Percentiles rank a stretch among this genome's conserved stretches.
These are phyloP conservation scores for Aspergillus luchuensis DNA, from an alignment of 2,329 filamentous ascomycete genomes.

Conservation along the genomic window DNA sequence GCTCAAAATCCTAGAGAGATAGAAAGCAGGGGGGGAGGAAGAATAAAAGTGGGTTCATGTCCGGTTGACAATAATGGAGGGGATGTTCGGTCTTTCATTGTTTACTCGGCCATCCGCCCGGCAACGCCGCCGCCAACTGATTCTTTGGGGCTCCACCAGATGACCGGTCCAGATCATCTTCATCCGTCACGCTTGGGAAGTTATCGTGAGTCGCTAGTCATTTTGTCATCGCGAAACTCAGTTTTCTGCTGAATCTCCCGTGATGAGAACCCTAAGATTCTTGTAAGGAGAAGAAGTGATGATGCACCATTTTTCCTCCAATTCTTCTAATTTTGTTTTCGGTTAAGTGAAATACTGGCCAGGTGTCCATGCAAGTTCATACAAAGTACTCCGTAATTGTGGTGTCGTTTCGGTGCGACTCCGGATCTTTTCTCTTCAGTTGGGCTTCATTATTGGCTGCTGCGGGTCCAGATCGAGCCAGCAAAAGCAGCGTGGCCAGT, in stretches of 20 bases:
- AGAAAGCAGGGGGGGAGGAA: not conserved
- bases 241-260: not conserved
- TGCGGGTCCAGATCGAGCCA: too few relatives aligned
- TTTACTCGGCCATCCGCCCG: constrained; percentile 10
- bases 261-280: too few relatives aligned
- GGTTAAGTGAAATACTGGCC: too few relatives aligned
- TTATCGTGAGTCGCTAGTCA: not conserved
- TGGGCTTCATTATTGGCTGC: too few relatives aligned
- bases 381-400: too few relatives aligned
- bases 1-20: not conserved
- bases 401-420: too few relatives aligned
- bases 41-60: not conserved
- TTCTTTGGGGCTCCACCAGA: not conserved
- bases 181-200: not conserved
- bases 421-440: too few relatives aligned
- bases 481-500: not conserved
- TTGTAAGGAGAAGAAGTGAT: too few relatives aligned
- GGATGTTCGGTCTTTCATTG: not conserved
- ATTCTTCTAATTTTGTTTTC: too few relatives aligned
- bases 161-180: constrained; percentile 1
- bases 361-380: too few relatives aligned
- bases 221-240: not conserved
- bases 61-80: not conserved
- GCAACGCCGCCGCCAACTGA: constrained; percentile 5
- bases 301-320: too few relatives aligned